Percentiles rank a stretch among this genome's conserved stretches.
phyloP scores from a whole-genome alignment of 2,329 filamentous ascomycete genomes.

The Xylariaceae sp. region DNA sequence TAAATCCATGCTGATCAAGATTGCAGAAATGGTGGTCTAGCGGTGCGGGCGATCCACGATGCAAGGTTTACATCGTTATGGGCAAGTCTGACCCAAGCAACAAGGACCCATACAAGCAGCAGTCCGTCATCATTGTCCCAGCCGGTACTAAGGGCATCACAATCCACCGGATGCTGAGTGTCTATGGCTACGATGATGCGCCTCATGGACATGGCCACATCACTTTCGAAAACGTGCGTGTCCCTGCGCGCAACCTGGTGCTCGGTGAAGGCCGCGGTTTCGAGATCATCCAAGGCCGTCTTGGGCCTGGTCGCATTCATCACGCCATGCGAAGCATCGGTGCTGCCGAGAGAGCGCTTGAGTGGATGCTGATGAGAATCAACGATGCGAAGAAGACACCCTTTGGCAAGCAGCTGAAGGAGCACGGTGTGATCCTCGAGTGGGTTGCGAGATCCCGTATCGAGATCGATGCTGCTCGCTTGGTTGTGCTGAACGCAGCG shows the following conservation, averaged over 20 bases:
- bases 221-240: slow-evolving; percentile 81
- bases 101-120: slow-evolving; percentile 76
- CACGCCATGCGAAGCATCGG: slow-evolving; percentile 96
- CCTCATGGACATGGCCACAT: slow-evolving; percentile 96
- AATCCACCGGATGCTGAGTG: slow-evolving; percentile 88
- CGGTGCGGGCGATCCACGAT: slow-evolving; percentile 87
- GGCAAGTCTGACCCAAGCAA: slow-evolving; percentile 80
- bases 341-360: slow-evolving; percentile 82
- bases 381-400: slow-evolving; percentile 89
- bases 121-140: slow-evolving; percentile 89
- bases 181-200: slow-evolving; percentile 97
- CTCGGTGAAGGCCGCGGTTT: slow-evolving; percentile 92
- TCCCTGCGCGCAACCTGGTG: slow-evolving; percentile 78
- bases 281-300: slow-evolving; percentile 95
- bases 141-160: slow-evolving; percentile 77
- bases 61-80: slow-evolving; percentile 94
- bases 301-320: slow-evolving; percentile 94
- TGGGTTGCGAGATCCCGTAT: slow-evolving; percentile 90
- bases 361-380: slow-evolving; percentile 91
- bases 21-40: slow-evolving; percentile 97
- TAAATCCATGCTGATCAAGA: slow-evolving; percentile 16
- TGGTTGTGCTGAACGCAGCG: slow-evolving; percentile 89
- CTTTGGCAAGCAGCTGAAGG: slow-evolving; percentile 79
- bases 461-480: slow-evolving; percentile 87
- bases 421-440: slow-evolving; percentile 92